Percentiles rank a stretch among this genome's conserved stretches.
Evolutionary conservation across 768 basidiomycete genomes (phyloP).

Genomic region (Trametes maxima): DNA sequence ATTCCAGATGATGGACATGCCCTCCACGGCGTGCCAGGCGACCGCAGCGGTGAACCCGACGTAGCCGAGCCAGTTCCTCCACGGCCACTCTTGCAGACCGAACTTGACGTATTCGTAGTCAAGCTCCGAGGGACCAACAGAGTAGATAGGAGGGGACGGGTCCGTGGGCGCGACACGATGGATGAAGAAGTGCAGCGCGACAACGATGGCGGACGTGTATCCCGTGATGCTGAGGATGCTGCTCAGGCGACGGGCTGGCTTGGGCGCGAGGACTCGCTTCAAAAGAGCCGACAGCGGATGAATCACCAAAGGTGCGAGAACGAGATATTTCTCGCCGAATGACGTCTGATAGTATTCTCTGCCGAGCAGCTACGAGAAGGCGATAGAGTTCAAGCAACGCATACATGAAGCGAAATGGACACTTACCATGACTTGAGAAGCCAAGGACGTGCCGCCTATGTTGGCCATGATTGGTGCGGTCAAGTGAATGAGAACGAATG

Average conservation of each 20-base stretch:
- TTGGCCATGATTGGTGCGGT: constrained; percentile 73
- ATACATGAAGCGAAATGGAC: neutral
- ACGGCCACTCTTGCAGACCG: constrained; percentile 63
- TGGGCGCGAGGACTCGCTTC: constrained; percentile 56
- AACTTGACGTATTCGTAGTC: constrained; percentile 85
- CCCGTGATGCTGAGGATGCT: constrained; percentile 61
- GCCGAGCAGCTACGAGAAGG: constrained; percentile 61
- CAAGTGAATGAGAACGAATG: constrained; percentile 80
- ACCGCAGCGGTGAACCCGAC: constrained; percentile 58
- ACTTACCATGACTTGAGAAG: constrained; percentile 78
- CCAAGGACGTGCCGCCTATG: constrained; percentile 64
- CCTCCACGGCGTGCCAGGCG: constrained; percentile 65
- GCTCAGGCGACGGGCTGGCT: constrained; percentile 40
- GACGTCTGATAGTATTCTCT: constrained; percentile 84
- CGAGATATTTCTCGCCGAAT: constrained; percentile 66
- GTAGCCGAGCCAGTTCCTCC: constrained; percentile 64
- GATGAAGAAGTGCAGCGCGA: constrained; percentile 69
- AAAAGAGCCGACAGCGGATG: constrained; percentile 62
- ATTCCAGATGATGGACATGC: constrained; percentile 53
- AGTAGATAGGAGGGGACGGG: constrained; percentile 49
- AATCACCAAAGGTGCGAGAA: constrained; percentile 65
- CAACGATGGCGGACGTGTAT: constrained; percentile 57
- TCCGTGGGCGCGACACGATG: constrained; percentile 63
- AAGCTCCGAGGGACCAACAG: constrained; percentile 73
- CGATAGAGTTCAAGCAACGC: neutral